Evolutionary conservation across 2,329 filamentous ascomycete genomes (phyloP).

Genomic region (Raffaelea deltoideospora): DNA sequence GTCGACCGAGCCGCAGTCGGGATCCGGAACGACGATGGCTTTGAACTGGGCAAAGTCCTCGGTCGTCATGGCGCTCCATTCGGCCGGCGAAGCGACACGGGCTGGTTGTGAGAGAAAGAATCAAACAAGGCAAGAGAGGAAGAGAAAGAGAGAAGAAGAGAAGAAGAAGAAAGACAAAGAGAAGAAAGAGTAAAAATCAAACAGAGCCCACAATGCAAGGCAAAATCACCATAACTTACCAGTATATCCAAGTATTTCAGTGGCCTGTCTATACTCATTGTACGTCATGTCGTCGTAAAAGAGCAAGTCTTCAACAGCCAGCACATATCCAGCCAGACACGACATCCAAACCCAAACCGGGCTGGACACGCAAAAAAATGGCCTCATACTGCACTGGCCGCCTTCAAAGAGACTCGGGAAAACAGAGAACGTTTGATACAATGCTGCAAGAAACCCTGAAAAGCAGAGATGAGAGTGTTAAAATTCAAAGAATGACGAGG

Average conservation of each 20-base stretch:
- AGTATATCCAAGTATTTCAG: conserved; percentile 7
- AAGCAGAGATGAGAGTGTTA: too few relatives aligned
- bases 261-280: conserved; percentile 12
- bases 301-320: conserved; percentile 11
- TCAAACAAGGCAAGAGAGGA: neutral
- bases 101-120: conserved; percentile 2
- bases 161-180: neutral
- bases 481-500: too few relatives aligned
- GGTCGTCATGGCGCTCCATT: conserved; percentile 15
- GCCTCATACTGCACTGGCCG: too few relatives aligned
- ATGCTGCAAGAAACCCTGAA: too few relatives aligned
- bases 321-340: too few relatives aligned
- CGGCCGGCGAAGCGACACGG: conserved; percentile 5
- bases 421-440: too few relatives aligned
- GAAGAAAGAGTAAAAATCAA: neutral
- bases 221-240: conserved; percentile 4
- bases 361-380: too few relatives aligned
- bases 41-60: conserved; percentile 27
- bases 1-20: conserved; percentile 16
- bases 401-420: too few relatives aligned
- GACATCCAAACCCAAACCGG: too few relatives aligned
- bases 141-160: neutral
- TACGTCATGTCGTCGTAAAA: conserved; percentile 12
- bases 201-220: too few relatives aligned
- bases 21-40: conserved; percentile 27